Conservation (phyloP, 495 filamentous ascomycete genomes). For the Apiosordaria backusii region DNA sequence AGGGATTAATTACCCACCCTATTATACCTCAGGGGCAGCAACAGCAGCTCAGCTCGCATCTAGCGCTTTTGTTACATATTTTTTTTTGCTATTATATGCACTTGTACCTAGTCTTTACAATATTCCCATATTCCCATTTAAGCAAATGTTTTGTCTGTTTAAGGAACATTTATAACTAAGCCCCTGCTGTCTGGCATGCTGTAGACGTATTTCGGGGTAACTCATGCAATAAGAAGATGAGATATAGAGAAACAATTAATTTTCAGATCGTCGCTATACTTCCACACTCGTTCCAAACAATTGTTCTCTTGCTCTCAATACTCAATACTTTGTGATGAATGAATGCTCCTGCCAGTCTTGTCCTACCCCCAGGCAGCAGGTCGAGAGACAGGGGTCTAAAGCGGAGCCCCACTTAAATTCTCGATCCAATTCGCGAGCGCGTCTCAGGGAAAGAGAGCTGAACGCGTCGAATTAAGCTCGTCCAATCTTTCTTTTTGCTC, state of each 20-base stretch:
- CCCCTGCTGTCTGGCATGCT: background rate
- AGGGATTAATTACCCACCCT: constrained; percentile 16
- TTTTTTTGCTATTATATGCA: background rate
- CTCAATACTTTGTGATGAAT: too few relatives aligned
- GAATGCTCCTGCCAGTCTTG: background rate
- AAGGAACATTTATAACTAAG: background rate
- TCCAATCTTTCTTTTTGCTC: constrained; percentile 6
- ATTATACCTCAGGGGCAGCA: constrained; percentile 1
- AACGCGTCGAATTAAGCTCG: constrained; percentile 16
- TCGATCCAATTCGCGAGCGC: constrained; percentile 18
- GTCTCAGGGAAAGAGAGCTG: constrained; percentile 5
- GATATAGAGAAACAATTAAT: too few relatives aligned
- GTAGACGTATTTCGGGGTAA: too few relatives aligned
- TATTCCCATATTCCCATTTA: constrained; percentile 3
- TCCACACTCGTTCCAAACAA: too few relatives aligned
- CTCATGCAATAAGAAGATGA: too few relatives aligned
- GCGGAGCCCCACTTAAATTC: constrained; percentile 22
- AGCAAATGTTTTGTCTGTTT: background rate
- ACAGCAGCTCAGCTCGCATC: constrained; percentile 1
- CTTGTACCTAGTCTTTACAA: constrained; percentile 8
- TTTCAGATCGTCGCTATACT: too few relatives aligned
- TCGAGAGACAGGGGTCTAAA: constrained; percentile 20
- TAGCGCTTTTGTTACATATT: constrained; percentile 11
- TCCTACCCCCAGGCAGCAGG: background rate
- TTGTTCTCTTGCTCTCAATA: too few relatives aligned